phyloP scores from a whole-genome alignment of 164 flowering plant genomes.

The Amborella trichopoda region DNA sequence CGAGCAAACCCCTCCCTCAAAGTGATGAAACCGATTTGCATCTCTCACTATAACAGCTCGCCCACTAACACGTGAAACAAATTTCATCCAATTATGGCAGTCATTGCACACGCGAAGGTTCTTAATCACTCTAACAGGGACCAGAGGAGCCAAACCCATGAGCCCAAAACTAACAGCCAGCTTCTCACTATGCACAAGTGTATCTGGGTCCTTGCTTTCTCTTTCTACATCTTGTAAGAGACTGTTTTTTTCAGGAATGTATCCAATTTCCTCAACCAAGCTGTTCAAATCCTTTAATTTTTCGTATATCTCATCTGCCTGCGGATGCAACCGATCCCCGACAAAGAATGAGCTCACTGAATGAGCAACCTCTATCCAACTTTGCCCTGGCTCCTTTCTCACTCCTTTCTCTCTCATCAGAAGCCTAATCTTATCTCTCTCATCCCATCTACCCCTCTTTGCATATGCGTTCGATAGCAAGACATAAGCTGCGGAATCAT shows the following conservation, averaged over 20 bases:
- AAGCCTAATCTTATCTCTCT: slow-evolving; percentile 16
- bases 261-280: slow-evolving; percentile 15
- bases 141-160: slow-evolving; percentile 12
- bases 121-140: slow-evolving; percentile 20
- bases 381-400: slow-evolving; percentile 25
- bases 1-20: slow-evolving; percentile 17
- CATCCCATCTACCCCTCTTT: slow-evolving; percentile 17
- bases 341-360: slow-evolving; percentile 24
- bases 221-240: slow-evolving; percentile 16
- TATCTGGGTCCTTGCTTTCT: slow-evolving; percentile 19
- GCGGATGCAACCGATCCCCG: slow-evolving; percentile 22
- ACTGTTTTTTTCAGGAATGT: slow-evolving; percentile 15
- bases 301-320: slow-evolving; percentile 16
- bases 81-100: slow-evolving; percentile 27
- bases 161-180: slow-evolving; percentile 24
- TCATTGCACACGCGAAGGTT: slow-evolving; percentile 26
- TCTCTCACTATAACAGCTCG: slow-evolving; percentile 18
- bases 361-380: slow-evolving; percentile 24
- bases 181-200: slow-evolving; percentile 20
- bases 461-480: slow-evolving; percentile 26
- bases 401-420: slow-evolving; percentile 25
- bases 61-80: slow-evolving; percentile 11
- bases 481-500: slow-evolving; percentile 24
- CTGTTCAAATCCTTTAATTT: slow-evolving; percentile 15
- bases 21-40: slow-evolving; percentile 28